Evolutionary conservation across 225 moss, liverwort and hornwort genomes (phyloP), one percentile per base, ranked within the genome.

Genomic region (Bryum argenteum): DNA sequence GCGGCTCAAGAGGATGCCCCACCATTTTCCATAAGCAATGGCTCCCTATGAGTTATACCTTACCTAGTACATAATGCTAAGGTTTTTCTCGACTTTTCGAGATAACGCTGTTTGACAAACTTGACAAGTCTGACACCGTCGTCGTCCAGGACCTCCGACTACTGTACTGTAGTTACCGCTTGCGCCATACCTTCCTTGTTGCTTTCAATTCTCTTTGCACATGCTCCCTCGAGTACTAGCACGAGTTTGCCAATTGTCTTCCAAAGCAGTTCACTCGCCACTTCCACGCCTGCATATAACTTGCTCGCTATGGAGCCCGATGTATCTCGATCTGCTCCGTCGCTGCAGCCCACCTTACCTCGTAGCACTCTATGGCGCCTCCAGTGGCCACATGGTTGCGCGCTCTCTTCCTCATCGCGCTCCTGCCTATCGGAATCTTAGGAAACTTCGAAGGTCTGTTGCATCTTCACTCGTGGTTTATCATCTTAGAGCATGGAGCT

Each of bases 371-470:
- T 72, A 86, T 86, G 86, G 75, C 75, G 65, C 75, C 54, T 75
- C 72, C 61, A 54, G 75, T 78, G 58, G 71, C 78, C 64, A 80
- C 78, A 69, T 86, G 78, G 74, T 83, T 83, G 83, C 83, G 80
- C 11, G 83, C 80, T 41, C 62, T 80, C 38, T 83, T 79, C 33
- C 41, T 83, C 58, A 83, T 86, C 62, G 75, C 80, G 69, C 72
- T 86, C 28, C 72, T 83, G 83, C 80, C 83, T 15, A 24, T 83
- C 72, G 83, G 75, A 37, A 78, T 72, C 52, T 66, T 75, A 22
- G 86, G 78, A 65, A 83, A 86, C 75, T 11, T 53, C 18, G 86
- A 86, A 80, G 80, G 86, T 83, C 3, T 15, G 73, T 69, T 78
- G 48, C 7, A n/a, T 51, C 20, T 44, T 48, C n/a, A n/a, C n/a